Conservation (phyloP, 2,329 filamentous ascomycete genomes). For the Capronia coronata region DNA sequence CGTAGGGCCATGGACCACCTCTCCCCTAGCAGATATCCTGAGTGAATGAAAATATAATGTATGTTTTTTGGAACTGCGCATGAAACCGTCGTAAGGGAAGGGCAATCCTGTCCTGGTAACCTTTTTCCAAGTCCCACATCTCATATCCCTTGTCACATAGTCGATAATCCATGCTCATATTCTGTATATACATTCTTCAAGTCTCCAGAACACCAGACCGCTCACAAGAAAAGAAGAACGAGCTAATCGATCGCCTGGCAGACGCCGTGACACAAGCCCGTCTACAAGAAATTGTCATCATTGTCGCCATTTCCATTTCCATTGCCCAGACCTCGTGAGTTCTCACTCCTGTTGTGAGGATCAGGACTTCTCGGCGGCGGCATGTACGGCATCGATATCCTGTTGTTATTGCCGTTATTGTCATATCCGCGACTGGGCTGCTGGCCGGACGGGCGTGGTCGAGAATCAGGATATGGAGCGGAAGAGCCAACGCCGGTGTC, state of each 20-base stretch:
- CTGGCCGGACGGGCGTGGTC: background rate
- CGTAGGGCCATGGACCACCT: background rate
- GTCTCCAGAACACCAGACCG: no score
- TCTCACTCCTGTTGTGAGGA: background rate
- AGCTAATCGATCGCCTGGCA: no score
- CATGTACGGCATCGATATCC: slow-evolving; percentile 16
- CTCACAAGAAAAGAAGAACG: no score
- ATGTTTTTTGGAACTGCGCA: no score
- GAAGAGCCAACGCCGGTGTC: slow-evolving; percentile 5
- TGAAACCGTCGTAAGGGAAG: no score
- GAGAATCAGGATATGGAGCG: slow-evolving; percentile 10
- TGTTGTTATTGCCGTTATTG: background rate
- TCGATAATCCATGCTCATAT: no score
- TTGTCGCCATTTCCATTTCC: background rate
- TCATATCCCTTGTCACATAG: no score
- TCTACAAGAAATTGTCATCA: background rate
- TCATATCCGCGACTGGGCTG: background rate
- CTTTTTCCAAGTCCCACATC: no score
- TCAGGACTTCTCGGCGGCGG: slow-evolving; percentile 15
- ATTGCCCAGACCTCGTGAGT: background rate
- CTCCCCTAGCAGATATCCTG: no score
- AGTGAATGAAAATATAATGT: background rate
- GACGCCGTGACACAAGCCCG: no score
- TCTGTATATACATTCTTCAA: no score
- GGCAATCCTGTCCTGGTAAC: no score